These are phyloP conservation scores for Malus asiatica DNA, from an alignment of 306 rosid species.

Conservation along the genomic window DNA sequence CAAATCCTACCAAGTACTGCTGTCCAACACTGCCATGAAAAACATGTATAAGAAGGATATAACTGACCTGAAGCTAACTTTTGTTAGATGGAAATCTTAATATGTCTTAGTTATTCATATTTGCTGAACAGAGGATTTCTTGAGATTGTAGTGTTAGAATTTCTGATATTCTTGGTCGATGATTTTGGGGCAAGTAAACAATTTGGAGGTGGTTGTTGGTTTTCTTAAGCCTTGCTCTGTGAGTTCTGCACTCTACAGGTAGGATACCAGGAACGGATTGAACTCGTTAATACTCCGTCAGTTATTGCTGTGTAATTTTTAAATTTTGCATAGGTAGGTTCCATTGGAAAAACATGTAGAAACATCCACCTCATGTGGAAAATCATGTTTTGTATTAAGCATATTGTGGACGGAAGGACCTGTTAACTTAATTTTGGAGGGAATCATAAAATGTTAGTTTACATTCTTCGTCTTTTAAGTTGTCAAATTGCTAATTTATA, in stretches of 20 bases:
- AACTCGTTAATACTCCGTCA: slow-evolving; percentile 2
- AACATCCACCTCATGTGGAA: slow-evolving; percentile 16
- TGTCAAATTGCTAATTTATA: neutral
- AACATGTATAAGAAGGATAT: neutral
- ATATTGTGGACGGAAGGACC: slow-evolving; percentile 16
- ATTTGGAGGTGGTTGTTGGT: slow-evolving; percentile 31
- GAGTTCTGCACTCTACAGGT: slow-evolving; percentile 12
- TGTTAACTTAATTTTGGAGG: slow-evolving; percentile 4
- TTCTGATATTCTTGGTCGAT: slow-evolving; percentile 22
- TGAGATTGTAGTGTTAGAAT: slow-evolving; percentile 27
- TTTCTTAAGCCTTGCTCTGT: slow-evolving; percentile 17
- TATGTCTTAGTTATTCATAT: neutral
- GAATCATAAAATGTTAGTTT: slow-evolving; percentile 7
- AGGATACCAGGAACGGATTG: slow-evolving; percentile 22
- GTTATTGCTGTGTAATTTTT: slow-evolving; percentile 25
- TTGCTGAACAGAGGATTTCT: neutral
- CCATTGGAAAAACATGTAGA: slow-evolving; percentile 10
- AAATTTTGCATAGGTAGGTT: slow-evolving; percentile 7
- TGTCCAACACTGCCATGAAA: slow-evolving; percentile 11
- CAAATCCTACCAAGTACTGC: neutral
- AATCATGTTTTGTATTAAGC: neutral
- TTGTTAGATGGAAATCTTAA: slow-evolving; percentile 10
- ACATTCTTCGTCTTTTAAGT: neutral
- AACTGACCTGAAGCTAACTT: slow-evolving; percentile 6
- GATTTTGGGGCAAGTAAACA: slow-evolving; percentile 28